Base-by-base conservation (phyloP, 2,329 filamentous ascomycete genomes). In the Myriosclerotinia curreyana region DNA sequence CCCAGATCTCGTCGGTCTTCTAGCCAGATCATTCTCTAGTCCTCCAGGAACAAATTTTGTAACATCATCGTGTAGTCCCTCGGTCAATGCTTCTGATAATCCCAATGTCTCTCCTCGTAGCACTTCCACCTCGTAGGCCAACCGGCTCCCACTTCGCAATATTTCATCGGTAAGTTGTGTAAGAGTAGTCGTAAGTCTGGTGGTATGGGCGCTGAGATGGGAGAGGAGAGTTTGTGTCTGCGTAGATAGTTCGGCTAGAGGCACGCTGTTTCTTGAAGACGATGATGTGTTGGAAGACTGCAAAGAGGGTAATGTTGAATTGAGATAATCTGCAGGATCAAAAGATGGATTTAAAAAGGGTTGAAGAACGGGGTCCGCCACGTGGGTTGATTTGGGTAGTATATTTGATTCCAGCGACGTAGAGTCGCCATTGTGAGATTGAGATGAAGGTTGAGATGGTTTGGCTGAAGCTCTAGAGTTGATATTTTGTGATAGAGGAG, bases 91-190 rank as follows among this genome's bases (percentile, higher is more conserved):
- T 74, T 97, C 93, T 0, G 87, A 86, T 44, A 97, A 79, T n/a
- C 89, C 83, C 54, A 92, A 78, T 2, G 92, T 90, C 77, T 97
- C 93, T 67, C 93, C 93, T n/a, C 92, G 86, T 56, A 98, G 77
- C 22, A 98, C 84, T 76, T 98, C 94, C 25, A 98, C 94, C 77
- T 98, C 91, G 74, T 99, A 99, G 25, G 93, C 92, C 64, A 99
- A 79, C 5, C 94, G 84, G 68, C 91, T 92, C 34, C 93, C 91
- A 72, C 91, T 93, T 64, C 95, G 86, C 67, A 99, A 78, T 68
- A 99, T 98, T 70, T 98, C 95, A 76, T 99, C 94, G 14, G 95
- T 97, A 66, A 98, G 81, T 72, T 94, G 88, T 40, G 92, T 96
- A 65, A 99, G 82, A 53, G 87, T 90, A 62, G 83, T 86, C 17